Percentiles rank a stretch among this genome's conserved stretches.
These are phyloP conservation scores for Pilatotrama ljubarskyi DNA, from an alignment of 768 basidiomycete genomes.

Conservation along the genomic window DNA sequence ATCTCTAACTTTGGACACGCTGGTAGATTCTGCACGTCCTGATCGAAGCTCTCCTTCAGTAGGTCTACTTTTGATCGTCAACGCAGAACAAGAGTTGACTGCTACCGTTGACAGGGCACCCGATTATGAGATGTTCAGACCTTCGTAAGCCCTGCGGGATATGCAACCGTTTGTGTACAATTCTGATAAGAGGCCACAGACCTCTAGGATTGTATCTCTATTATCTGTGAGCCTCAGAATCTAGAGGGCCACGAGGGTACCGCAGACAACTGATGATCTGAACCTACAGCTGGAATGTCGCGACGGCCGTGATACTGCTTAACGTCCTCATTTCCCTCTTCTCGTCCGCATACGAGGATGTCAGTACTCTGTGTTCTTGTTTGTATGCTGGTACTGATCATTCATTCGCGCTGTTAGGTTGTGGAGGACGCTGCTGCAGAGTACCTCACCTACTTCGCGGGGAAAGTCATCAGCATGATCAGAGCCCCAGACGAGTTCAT, in stretches of 20 bases:
- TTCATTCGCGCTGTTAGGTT: conserved; percentile 45
- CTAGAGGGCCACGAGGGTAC: background rate
- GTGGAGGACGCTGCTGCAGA: conserved; percentile 85
- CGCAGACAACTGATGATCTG: background rate
- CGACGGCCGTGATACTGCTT: conserved; percentile 80
- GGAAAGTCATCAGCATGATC: conserved; percentile 83
- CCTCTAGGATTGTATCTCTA: conserved; percentile 63
- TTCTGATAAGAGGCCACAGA: conserved; percentile 9
- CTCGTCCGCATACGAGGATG: conserved; percentile 88
- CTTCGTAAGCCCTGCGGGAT: conserved; percentile 38
- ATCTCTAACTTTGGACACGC: background rate
- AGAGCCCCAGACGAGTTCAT: conserved; percentile 82
- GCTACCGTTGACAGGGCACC: conserved; percentile 49
- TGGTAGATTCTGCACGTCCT: conserved; percentile 66
- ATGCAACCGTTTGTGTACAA: background rate
- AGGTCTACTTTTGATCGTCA: conserved; percentile 30
- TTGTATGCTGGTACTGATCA: background rate
- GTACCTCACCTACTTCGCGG: conserved; percentile 88
- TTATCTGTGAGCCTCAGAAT: conserved; percentile 62
- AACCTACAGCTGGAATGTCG: conserved; percentile 70
- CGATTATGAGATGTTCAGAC: conserved; percentile 57
- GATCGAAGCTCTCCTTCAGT: conserved; percentile 83
- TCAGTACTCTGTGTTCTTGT: conserved; percentile 35
- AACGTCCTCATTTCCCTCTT: conserved; percentile 97
- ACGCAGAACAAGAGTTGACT: background rate